phyloP scores from a whole-genome alignment of 768 basidiomycete species.

The Crepidotus variabilis region DNA sequence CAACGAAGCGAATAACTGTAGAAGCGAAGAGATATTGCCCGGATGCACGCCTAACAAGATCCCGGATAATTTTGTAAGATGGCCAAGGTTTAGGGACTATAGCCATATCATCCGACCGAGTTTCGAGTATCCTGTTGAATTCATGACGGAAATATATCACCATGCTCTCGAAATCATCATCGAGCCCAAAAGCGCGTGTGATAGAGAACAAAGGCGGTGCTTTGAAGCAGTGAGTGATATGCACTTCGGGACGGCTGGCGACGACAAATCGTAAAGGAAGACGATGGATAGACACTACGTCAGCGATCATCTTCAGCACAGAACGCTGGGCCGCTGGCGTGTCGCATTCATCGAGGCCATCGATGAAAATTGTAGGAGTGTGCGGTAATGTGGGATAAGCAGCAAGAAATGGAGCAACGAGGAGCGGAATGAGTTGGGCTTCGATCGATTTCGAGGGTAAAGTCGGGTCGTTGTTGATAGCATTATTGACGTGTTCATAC shows the following conservation, averaged over 20 bases:
- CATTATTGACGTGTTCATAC: not conserved
- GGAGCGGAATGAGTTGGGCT: not conserved
- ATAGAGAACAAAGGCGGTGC: not conserved
- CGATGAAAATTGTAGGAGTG: slow-evolving; percentile 9
- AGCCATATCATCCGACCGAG: not conserved
- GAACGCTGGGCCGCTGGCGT: not conserved
- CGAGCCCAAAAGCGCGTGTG: not conserved
- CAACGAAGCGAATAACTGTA: not conserved
- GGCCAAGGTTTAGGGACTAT: not conserved
- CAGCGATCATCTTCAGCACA: not conserved
- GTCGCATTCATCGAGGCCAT: slow-evolving; percentile 15
- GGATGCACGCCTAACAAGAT: not conserved
- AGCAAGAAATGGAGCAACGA: not conserved
- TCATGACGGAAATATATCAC: not conserved
- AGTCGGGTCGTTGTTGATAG: slow-evolving; percentile 5
- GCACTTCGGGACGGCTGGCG: not conserved
- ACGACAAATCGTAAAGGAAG: not conserved
- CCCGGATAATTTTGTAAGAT: not conserved
- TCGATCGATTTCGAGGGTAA: not conserved
- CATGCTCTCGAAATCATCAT: not conserved
- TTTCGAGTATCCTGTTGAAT: not conserved
- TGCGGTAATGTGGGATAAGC: no score
- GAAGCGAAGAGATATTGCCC: not conserved
- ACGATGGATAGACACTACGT: not conserved
- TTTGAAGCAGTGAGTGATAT: not conserved